Conservation (phyloP, 805 yeast species). For the Sporopachydermia lactativora region DNA sequence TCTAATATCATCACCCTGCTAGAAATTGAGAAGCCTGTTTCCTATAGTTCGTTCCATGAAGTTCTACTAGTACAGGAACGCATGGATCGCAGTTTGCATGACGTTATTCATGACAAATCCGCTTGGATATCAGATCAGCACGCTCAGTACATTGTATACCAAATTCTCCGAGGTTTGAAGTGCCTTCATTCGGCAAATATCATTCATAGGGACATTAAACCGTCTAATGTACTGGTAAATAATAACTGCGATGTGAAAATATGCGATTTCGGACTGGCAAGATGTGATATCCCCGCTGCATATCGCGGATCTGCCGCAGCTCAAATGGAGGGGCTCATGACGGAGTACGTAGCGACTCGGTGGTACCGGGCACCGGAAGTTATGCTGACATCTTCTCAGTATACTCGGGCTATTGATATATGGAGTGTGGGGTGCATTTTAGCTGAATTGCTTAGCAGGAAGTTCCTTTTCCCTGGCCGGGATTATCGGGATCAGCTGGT, state of each 20-base stretch:
- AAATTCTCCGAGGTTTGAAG: slow-evolving; percentile 54
- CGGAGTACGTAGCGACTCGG: slow-evolving; percentile 74
- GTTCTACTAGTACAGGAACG: slow-evolving; percentile 65
- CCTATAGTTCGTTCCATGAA: slow-evolving; percentile 47
- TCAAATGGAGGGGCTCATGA: slow-evolving; percentile 30
- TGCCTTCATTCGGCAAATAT: slow-evolving; percentile 61
- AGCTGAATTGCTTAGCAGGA: not conserved
- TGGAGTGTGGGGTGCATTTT: slow-evolving; percentile 43
- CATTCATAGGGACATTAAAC: slow-evolving; percentile 66
- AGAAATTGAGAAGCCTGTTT: slow-evolving; percentile 51
- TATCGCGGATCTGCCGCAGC: slow-evolving; percentile 32
- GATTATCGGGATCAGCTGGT: slow-evolving; percentile 5
- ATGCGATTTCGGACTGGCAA: slow-evolving; percentile 67
- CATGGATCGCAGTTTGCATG: slow-evolving; percentile 64
- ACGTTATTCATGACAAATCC: slow-evolving; percentile 40
- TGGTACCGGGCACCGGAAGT: slow-evolving; percentile 83
- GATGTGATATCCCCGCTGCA: slow-evolving; percentile 27
- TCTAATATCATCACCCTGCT: slow-evolving; percentile 56
- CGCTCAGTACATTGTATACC: slow-evolving; percentile 56
- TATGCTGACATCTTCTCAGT: slow-evolving; percentile 59
- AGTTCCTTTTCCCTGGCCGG: slow-evolving; percentile 10
- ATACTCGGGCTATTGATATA: slow-evolving; percentile 62
- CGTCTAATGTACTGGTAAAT: slow-evolving; percentile 54
- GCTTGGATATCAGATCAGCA: slow-evolving; percentile 44
- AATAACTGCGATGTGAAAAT: slow-evolving; percentile 62